Percentiles rank a stretch among this genome's conserved stretches.
Conservation (phyloP, 306 rosid species). For the Herpetospermum pedunculosum region DNA sequence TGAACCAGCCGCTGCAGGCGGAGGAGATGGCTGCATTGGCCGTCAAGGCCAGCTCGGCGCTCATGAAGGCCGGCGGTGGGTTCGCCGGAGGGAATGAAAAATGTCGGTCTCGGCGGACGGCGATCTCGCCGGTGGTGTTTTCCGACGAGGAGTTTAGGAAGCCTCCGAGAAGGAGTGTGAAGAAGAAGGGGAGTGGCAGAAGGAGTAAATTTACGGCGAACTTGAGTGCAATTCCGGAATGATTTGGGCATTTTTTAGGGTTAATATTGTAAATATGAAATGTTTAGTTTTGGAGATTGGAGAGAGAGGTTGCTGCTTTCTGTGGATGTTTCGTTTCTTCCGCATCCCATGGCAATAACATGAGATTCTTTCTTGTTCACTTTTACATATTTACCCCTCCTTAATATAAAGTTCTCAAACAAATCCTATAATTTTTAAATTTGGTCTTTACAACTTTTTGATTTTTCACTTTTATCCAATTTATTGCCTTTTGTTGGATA, state of each 20-base stretch:
- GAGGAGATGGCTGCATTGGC: constrained; percentile 97
- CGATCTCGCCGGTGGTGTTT: constrained; percentile 16
- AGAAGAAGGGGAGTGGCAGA: constrained; percentile 13
- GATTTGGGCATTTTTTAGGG: constrained; percentile 12
- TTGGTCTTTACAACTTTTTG: too few species aligned
- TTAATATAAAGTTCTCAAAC: not conserved
- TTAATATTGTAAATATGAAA: constrained; percentile 18
- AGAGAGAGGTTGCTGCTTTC: not conserved
- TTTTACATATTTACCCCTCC: constrained; percentile 3
- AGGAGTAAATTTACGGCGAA: constrained; percentile 26
- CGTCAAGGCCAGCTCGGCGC: constrained; percentile 74
- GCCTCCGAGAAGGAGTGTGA: not conserved
- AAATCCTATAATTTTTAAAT: too few species aligned
- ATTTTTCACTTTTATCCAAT: too few species aligned
- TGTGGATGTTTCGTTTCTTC: constrained; percentile 5
- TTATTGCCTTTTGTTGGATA: too few species aligned
- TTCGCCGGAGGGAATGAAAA: not conserved
- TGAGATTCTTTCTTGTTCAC: not conserved
- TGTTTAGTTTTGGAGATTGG: not conserved
- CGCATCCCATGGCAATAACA: constrained; percentile 3
- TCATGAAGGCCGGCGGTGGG: constrained; percentile 33
- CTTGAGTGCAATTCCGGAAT: constrained; percentile 69
- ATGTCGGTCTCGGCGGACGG: constrained; percentile 14
- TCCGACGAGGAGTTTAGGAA: constrained; percentile 23
- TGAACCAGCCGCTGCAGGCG: constrained; percentile 40